Evolutionary conservation across 108 stramenopile genomes (phyloP), one percentile per base, ranked within the genome.

Genomic region (Fragilaria crotonensis): DNA sequence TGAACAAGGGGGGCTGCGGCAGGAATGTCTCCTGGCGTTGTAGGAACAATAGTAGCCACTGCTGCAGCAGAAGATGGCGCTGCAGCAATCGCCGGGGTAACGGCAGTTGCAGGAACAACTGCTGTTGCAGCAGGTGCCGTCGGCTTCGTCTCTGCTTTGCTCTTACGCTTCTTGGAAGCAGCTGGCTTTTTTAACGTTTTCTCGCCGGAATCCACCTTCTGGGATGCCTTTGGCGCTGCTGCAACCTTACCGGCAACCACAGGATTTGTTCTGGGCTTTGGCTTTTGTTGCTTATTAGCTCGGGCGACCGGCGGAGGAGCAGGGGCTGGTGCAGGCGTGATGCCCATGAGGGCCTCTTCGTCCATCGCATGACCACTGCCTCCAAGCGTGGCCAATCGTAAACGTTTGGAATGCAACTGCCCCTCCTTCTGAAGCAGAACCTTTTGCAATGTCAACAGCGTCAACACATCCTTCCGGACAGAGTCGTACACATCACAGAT

Each of bases 401-500:
- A 54, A 25, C 77, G 69, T 54, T 80, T 82, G 9, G 71, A 33
- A 36, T 80, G 66, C 17, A 90, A 59, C 23, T 75, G 72, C n/a
- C 77, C 79, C 57, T 91, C 93, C 60, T 82, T 82, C 61, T 80
- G 85, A 48, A 84, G 25, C 25, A 75, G 67, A 41, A 84, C 66
- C 68, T 95, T 95, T 62, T 86, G 76, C 22, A 89, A 64, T 5
- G 85, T 76, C 27, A 95, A 52, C 36, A 91, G 66, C 11, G 77
- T 88, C 53, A 95, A 54, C 26, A 80, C 72, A 64, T 84, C 84
- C 59, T 89, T 85, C 23, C 94, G 69, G 18, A 95, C 88, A 5
- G 62, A 47, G 62, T 95, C 94, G 59, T 90, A 91, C 59, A 89
- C 52, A 66, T 95, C 94, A 41, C 87, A 86, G n/a, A 82, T 81